phyloP scores from a whole-genome alignment of 495 filamentous ascomycete species.

The Letharia lupina region DNA sequence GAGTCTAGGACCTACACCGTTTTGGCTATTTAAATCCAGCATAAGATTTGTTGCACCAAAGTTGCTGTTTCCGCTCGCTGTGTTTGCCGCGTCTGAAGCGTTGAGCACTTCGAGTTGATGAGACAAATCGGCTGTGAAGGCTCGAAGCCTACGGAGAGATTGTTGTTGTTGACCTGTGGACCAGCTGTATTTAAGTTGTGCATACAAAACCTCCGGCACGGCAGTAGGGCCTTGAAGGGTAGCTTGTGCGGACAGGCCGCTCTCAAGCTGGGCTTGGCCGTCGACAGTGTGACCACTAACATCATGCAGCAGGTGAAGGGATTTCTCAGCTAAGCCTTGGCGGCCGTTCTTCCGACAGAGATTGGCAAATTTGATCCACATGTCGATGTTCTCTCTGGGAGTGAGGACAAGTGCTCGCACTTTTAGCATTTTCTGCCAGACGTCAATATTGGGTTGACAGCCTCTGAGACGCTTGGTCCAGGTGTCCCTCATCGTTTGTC shows the following conservation, averaged over 20 bases:
- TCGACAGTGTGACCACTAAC: slow-evolving; percentile 46
- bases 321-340: slow-evolving; percentile 92
- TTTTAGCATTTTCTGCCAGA: slow-evolving; percentile 97
- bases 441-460: slow-evolving; percentile 93
- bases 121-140: slow-evolving; percentile 71
- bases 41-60: slow-evolving; percentile 23
- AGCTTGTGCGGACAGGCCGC: not conserved
- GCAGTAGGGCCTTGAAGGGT: slow-evolving; percentile 12
- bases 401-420: slow-evolving; percentile 84
- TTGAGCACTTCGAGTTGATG: slow-evolving; percentile 60
- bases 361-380: slow-evolving; percentile 99
- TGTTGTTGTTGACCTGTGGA: slow-evolving; percentile 60
- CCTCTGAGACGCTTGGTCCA: slow-evolving; percentile 94
- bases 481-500: slow-evolving; percentile 80
- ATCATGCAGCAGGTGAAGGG: slow-evolving; percentile 64
- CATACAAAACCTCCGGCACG: slow-evolving; percentile 72
- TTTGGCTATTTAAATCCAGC: slow-evolving; percentile 15
- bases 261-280: slow-evolving; percentile 9
- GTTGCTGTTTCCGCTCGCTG: slow-evolving; percentile 39
- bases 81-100: slow-evolving; percentile 16
- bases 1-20: slow-evolving; percentile 25
- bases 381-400: slow-evolving; percentile 87
- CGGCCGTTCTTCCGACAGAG: slow-evolving; percentile 92
- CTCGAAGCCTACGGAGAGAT: slow-evolving; percentile 67
- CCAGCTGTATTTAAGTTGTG: slow-evolving; percentile 92